Base-by-base conservation (phyloP, 2,329 filamentous ascomycete species). In the Talaromyces sp. region DNA sequence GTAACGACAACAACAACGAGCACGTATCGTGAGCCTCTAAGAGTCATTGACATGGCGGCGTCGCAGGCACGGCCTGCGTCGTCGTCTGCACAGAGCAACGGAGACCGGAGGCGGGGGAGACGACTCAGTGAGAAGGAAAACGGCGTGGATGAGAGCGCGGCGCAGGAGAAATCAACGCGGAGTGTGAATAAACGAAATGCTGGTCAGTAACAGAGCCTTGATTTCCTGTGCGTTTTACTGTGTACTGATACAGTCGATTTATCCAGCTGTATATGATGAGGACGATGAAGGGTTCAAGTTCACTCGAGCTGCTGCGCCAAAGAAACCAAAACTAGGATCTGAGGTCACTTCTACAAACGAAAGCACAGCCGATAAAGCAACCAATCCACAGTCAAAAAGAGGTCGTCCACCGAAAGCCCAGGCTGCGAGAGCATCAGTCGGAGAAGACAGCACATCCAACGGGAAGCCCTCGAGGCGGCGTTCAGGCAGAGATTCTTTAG, bases 261-360 rank as follows among this genome's bases (percentile, higher is more conserved):
- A 27, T 32, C 22, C n/a, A 79, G 81, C 76, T 64, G 58, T 55
- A 25, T 88, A 88, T 68, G 88, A 91, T 68, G 89, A 93, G 73
- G 84, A 89, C 69, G 87, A 90, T 78, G 90, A 89, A 68, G 90
- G 90, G 65, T 93, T 93, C 68, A 81, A 86, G 62, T 93, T 92
- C 72, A 86, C 87, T 65, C 85, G 89, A 64, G 80, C 87, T 11
- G 90, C 90, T 71, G 90, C 90, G 71, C 78, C 84, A 69, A 81
- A 82, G 63, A 91, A 88, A 76, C 82, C 84, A 51, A 81, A 81
- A 62, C 78, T 77, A 17, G 76, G 78, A 55, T 76, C 67, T 22
- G 56, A 66, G 11, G 61, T 65, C 49, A 62, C 69, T n/a, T 67
- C 69, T 56, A 42, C 63, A 25, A 62, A 76, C 22, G 75, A 78